A percentile compares a stretch with the other conserved stretches of the same genome.
phyloP scores from a whole-genome alignment of 2,329 filamentous ascomycete species.

The Diatrype stigma region DNA sequence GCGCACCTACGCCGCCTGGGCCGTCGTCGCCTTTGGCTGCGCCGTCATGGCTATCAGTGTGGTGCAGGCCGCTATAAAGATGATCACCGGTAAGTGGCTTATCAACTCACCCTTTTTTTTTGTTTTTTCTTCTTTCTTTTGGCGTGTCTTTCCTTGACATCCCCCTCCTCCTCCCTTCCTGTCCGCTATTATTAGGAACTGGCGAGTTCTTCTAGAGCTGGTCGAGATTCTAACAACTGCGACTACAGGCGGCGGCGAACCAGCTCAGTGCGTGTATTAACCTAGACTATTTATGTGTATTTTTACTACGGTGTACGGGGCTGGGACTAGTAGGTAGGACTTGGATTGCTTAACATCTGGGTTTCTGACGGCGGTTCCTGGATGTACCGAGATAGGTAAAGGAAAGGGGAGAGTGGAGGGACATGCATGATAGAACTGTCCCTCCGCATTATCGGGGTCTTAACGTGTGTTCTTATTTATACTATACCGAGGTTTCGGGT shows the following conservation, averaged over 20 bases:
- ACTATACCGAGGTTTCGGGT: too few relatives aligned
- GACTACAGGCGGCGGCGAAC: conserved; percentile 24
- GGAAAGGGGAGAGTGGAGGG: too few relatives aligned
- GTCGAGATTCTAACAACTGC: neutral
- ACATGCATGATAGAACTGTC: too few relatives aligned
- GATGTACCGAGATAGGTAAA: conserved; percentile 1
- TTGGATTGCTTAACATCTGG: neutral
- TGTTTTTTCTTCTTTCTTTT: too few relatives aligned
- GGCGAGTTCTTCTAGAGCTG: conserved; percentile 11
- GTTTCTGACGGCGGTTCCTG: neutral
- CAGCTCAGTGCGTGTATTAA: conserved; percentile 26
- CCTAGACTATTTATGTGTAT: conserved; percentile 3
- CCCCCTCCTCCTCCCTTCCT: conserved; percentile 9
- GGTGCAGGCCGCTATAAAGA: conserved; percentile 67
- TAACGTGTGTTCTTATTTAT: too few relatives aligned
- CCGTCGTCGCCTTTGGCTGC: conserved; percentile 72
- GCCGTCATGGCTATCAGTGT: conserved; percentile 79
- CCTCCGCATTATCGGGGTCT: neutral
- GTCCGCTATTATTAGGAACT: neutral
- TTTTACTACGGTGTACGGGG: neutral
- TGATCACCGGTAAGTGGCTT: conserved; percentile 44
- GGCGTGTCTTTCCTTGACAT: neutral
- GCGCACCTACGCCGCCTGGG: conserved; percentile 68
- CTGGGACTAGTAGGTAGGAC: too few relatives aligned
- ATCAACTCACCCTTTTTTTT: too few relatives aligned